A percentile compares a stretch with the other conserved stretches of the same genome.
Conservation (phyloP, 2,329 filamentous ascomycete species). For the Cladosporium sp. region DNA sequence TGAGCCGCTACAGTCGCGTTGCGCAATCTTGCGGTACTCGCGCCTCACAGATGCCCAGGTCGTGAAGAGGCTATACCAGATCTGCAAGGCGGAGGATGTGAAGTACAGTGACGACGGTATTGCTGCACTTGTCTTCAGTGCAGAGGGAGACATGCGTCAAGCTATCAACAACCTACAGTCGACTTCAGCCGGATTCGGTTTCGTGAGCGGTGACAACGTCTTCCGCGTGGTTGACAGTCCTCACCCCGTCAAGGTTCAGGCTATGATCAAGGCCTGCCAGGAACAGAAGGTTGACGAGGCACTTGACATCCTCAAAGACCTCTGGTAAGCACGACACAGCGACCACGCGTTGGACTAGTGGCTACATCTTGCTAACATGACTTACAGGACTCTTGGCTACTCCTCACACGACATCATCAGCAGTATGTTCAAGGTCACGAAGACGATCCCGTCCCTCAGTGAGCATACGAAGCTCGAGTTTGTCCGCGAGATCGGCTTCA, state of each 20-base stretch:
- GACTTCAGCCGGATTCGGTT: slow-evolving; percentile 88
- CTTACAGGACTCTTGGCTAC: slow-evolving; percentile 74
- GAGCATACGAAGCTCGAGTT: slow-evolving; percentile 97
- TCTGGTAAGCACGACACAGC: slow-evolving; percentile 61
- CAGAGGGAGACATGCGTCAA: slow-evolving; percentile 97
- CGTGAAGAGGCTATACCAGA: slow-evolving; percentile 85
- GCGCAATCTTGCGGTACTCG: slow-evolving; percentile 91
- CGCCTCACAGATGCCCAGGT: slow-evolving; percentile 90
- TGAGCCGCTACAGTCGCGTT: slow-evolving; percentile 95
- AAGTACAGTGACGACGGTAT: slow-evolving; percentile 90
- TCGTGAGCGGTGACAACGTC: slow-evolving; percentile 96
- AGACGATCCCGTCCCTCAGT: slow-evolving; percentile 86
- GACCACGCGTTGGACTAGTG: not conserved
- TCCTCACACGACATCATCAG: slow-evolving; percentile 99
- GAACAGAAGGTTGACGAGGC: slow-evolving; percentile 88
- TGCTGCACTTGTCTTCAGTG: slow-evolving; percentile 93
- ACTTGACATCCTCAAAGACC: slow-evolving; percentile 79
- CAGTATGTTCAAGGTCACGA: slow-evolving; percentile 98
- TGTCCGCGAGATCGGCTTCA: slow-evolving; percentile 92
- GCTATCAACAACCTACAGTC: slow-evolving; percentile 98
- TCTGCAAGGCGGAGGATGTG: slow-evolving; percentile 89
- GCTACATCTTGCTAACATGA: not conserved
- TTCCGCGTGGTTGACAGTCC: slow-evolving; percentile 97
- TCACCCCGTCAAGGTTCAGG: slow-evolving; percentile 97
- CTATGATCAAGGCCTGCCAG: slow-evolving; percentile 96